phyloP scores from a whole-genome alignment of 495 filamentous ascomycete genomes.

The Podospora pseudocomata region DNA sequence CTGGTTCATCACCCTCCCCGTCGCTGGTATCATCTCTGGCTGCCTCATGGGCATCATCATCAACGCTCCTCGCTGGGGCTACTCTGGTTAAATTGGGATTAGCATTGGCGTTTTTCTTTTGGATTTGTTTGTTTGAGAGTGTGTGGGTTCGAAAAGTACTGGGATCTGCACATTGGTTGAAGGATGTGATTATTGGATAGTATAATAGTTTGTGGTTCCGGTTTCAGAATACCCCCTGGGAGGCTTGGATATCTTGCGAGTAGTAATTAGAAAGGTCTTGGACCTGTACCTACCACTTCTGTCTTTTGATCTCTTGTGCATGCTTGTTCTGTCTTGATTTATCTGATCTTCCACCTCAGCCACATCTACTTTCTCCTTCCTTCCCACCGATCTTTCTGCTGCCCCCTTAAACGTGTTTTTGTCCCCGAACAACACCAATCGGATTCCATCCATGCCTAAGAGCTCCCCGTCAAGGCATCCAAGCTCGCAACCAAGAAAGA shows the following conservation, averaged over 20 bases:
- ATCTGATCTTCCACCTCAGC: too few species aligned
- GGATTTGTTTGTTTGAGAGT: slow-evolving; percentile 2
- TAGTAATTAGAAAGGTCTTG: background rate
- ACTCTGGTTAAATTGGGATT: slow-evolving; percentile 5
- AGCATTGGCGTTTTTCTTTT: background rate
- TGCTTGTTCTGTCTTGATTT: background rate
- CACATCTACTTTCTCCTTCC: too few species aligned
- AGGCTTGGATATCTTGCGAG: background rate
- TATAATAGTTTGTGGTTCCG: background rate
- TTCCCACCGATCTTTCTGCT: too few species aligned
- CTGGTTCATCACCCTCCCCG: slow-evolving; percentile 59
- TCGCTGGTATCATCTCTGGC: slow-evolving; percentile 54
- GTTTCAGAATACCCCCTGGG: background rate
- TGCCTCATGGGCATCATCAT: slow-evolving; percentile 56
- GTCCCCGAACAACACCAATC: too few species aligned
- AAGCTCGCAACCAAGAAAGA: too few species aligned
- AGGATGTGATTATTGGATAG: background rate
- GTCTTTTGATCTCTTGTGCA: too few species aligned
- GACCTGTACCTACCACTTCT: background rate
- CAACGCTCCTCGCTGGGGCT: slow-evolving; percentile 49
- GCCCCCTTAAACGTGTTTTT: too few species aligned
- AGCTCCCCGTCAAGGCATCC: too few species aligned
- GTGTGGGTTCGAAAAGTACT: background rate
- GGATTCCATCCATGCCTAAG: too few species aligned
- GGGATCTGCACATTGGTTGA: background rate